Conservation (phyloP, 2,329 filamentous ascomycete genomes). For the Sclerotinia glacialis region DNA sequence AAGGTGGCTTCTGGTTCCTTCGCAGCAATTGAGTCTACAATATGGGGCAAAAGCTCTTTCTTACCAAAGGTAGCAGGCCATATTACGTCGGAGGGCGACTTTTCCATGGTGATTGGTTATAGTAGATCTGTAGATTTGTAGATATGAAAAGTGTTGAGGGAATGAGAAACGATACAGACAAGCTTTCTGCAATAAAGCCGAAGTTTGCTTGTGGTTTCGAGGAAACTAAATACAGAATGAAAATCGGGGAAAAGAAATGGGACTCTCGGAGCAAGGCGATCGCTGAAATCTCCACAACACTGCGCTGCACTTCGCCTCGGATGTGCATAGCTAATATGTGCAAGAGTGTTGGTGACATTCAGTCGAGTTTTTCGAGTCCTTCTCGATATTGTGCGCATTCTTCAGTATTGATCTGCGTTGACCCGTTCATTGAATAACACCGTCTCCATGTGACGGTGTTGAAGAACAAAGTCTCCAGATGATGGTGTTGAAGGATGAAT, state of each 20-base stretch:
- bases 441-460: too few species aligned
- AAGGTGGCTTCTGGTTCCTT: conserved; percentile 13
- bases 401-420: not conserved
- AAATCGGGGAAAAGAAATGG: not conserved
- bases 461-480: not conserved
- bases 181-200: not conserved
- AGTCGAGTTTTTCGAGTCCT: too few species aligned
- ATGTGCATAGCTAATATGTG: not conserved
- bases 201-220: not conserved
- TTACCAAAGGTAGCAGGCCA: not conserved
- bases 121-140: not conserved
- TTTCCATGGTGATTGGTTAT: not conserved
- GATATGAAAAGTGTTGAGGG: not conserved
- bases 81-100: not conserved
- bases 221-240: not conserved
- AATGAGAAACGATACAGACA: not conserved
- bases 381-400: not conserved
- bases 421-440: too few species aligned
- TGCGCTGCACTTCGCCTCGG: not conserved
- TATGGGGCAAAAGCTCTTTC: conserved; percentile 16
- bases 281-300: not conserved
- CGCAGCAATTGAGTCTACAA: conserved; percentile 11
- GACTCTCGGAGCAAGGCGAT: too few species aligned
- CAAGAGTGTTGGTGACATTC: not conserved
- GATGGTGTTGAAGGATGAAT: too few species aligned